Evolutionary conservation across 257 asterid genomes (phyloP).

Genomic region (Solanum ossicruentum): DNA sequence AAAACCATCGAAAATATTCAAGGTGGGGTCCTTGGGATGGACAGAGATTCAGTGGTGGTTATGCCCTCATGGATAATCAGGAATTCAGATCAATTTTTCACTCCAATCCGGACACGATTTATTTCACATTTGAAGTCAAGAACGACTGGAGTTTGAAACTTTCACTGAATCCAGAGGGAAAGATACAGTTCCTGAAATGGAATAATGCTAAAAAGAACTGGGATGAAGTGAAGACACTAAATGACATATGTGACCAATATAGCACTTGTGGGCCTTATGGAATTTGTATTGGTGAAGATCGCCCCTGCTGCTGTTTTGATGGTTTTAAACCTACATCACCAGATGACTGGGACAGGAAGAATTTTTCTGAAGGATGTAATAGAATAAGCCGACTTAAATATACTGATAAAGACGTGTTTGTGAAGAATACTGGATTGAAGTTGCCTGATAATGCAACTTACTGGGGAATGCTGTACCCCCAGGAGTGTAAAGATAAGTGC

Average conservation of each 20-base stretch:
- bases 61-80: not conserved
- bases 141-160: constrained; percentile 8
- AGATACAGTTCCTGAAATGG: constrained; percentile 26
- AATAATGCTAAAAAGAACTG: constrained; percentile 1
- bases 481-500: constrained; percentile 11
- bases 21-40: constrained; percentile 49
- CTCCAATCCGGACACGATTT: constrained; percentile 2
- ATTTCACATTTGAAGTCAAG: constrained; percentile 13
- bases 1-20: constrained; percentile 1
- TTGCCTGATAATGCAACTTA: constrained; percentile 21
- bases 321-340: constrained; percentile 20
- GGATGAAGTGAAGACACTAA: constrained; percentile 15
- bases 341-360: constrained; percentile 6
- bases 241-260: constrained; percentile 22
- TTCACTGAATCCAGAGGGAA: constrained; percentile 14
- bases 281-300: constrained; percentile 7
- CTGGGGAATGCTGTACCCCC: not conserved
- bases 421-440: constrained; percentile 11
- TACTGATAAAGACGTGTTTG: constrained; percentile 15
- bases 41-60: constrained; percentile 12
- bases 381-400: constrained; percentile 10
- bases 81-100: constrained; percentile 6
- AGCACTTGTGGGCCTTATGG: constrained; percentile 28
- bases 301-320: constrained; percentile 16
- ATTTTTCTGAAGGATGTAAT: constrained; percentile 15